phyloP scores from a whole-genome alignment of 129 eudicot genomes.

The Glebionis coronaria region DNA sequence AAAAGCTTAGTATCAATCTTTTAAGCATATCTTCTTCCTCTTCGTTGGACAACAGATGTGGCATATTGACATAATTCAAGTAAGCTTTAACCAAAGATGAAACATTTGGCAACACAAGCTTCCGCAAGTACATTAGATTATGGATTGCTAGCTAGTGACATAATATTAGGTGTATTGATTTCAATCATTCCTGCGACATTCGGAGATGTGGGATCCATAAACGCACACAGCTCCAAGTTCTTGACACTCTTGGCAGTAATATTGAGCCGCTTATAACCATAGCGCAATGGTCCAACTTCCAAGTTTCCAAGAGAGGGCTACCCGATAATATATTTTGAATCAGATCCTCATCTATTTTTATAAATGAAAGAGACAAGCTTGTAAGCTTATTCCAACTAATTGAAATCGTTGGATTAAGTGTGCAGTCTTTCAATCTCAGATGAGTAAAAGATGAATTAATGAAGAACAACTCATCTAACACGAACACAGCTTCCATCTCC shows the following conservation, averaged over 20 bases:
- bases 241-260: constrained; percentile 21
- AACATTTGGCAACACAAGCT: constrained; percentile 24
- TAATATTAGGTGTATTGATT: too few species aligned
- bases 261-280: constrained; percentile 19
- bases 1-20: constrained; percentile 11
- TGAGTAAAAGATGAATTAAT: constrained; percentile 22
- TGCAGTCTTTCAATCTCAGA: constrained; percentile 11
- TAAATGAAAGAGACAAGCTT: constrained; percentile 1
- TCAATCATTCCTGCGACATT: background rate
- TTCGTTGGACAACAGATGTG: background rate
- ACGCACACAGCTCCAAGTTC: constrained; percentile 19
- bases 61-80: background rate
- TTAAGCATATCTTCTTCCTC: constrained; percentile 24
- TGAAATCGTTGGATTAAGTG: constrained; percentile 12
- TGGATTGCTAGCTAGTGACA: constrained; percentile 18
- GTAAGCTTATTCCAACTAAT: constrained; percentile 25
- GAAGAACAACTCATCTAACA: constrained; percentile 15
- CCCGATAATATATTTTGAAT: constrained; percentile 26
- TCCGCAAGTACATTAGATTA: constrained; percentile 2
- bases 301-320: constrained; percentile 21
- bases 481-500: constrained; percentile 5
- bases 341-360: constrained; percentile 16
- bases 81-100: constrained; percentile 22
- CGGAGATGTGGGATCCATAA: background rate
- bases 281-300: constrained; percentile 11